phyloP scores from a whole-genome alignment of 2,329 filamentous ascomycete genomes.

The Cercospora sp. region DNA sequence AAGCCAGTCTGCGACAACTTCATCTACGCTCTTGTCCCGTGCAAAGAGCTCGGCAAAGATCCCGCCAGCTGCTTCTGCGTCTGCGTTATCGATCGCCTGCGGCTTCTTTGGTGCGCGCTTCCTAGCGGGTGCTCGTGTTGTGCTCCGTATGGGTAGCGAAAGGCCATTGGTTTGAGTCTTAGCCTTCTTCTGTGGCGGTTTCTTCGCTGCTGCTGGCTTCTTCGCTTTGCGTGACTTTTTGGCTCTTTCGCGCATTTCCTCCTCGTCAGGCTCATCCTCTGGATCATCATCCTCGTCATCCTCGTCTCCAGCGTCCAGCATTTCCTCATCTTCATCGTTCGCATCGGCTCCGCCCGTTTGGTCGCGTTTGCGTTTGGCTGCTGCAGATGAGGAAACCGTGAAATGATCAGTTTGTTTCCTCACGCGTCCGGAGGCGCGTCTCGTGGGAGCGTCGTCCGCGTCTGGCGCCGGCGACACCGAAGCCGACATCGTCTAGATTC shows the following conservation, averaged over 20 bases:
- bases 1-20: slow-evolving; percentile 60
- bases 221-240: slow-evolving; percentile 26
- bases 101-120: slow-evolving; percentile 53
- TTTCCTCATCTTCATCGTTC: slow-evolving; percentile 38
- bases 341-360: slow-evolving; percentile 40
- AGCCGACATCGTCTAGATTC: slow-evolving; percentile 20
- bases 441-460: slow-evolving; percentile 51
- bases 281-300: slow-evolving; percentile 40
- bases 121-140: slow-evolving; percentile 41
- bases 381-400: slow-evolving; percentile 34
- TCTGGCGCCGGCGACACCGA: slow-evolving; percentile 28
- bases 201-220: slow-evolving; percentile 36
- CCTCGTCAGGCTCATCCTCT: slow-evolving; percentile 49
- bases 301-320: slow-evolving; percentile 39
- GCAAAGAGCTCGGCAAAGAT: slow-evolving; percentile 64
- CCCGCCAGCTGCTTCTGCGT: slow-evolving; percentile 55
- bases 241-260: slow-evolving; percentile 48
- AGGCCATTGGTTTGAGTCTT: slow-evolving; percentile 54
- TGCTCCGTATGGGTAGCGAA: slow-evolving; percentile 58
- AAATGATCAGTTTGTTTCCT: slow-evolving; percentile 39
- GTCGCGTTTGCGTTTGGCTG: slow-evolving; percentile 53
- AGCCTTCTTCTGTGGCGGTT: slow-evolving; percentile 54
- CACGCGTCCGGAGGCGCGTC: slow-evolving; percentile 62
- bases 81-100: slow-evolving; percentile 53
- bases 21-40: slow-evolving; percentile 55